Evolutionary conservation across 176 grass and related monocot genomes (phyloP).

Genomic region (Oryza australiensis): DNA sequence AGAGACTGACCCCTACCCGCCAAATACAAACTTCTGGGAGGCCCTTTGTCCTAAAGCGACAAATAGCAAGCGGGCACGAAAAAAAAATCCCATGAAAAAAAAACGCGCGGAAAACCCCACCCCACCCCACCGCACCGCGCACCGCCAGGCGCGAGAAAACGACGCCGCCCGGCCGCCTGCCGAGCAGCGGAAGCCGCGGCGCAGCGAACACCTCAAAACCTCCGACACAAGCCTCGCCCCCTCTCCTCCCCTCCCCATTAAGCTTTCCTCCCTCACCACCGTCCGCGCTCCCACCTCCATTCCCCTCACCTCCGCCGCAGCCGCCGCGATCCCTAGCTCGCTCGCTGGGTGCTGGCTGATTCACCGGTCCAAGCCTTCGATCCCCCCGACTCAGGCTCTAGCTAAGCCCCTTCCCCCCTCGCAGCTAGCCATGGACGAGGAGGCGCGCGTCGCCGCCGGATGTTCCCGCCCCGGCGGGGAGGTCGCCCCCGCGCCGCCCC

Average conservation of each 20-base stretch:
- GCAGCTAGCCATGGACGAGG: slow-evolving; percentile 60
- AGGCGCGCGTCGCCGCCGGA: slow-evolving; percentile 44
- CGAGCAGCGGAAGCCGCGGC: slow-evolving; percentile 21
- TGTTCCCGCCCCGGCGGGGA: slow-evolving; percentile 38
- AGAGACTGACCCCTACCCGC: neutral
- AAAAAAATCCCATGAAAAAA: neutral
- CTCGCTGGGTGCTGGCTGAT: neutral
- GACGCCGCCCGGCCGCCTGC: slow-evolving; percentile 45
- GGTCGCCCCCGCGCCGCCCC: neutral
- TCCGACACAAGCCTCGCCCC: slow-evolving; percentile 32
- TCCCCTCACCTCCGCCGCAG: neutral
- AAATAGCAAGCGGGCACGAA: neutral
- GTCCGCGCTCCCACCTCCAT: slow-evolving; percentile 10
- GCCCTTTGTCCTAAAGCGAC: slow-evolving; percentile 24
- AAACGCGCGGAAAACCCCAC: slow-evolving; percentile 6
- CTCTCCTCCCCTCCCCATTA: slow-evolving; percentile 23
- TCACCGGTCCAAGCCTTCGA: neutral
- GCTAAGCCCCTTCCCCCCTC: neutral
- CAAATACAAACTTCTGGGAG: slow-evolving; percentile 44
- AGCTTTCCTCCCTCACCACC: neutral
- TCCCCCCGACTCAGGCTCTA: neutral
- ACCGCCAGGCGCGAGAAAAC: slow-evolving; percentile 29
- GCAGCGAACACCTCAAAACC: slow-evolving; percentile 45
- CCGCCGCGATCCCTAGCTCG: neutral
- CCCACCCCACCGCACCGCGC: neutral